A percentile compares a stretch with the other conserved stretches of the same genome.
Conservation (phyloP, 305 asterid species). For the Fraxinus nigra region DNA sequence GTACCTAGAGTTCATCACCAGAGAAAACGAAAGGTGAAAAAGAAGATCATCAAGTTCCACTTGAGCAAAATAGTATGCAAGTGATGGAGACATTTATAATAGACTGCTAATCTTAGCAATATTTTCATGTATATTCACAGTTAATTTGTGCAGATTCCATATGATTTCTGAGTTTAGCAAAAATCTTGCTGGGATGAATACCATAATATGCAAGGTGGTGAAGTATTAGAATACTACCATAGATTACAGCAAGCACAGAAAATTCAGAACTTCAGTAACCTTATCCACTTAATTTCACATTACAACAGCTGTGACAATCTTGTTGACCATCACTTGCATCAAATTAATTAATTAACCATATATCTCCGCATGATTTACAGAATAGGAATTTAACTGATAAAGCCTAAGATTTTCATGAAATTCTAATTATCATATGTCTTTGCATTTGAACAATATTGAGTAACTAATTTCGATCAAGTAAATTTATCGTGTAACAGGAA, state of each 20-base stretch:
- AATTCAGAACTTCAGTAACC: neutral
- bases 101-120: neutral
- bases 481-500: neutral
- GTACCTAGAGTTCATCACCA: conserved; percentile 44
- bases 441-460: neutral
- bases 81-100: neutral
- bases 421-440: neutral
- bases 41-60: conserved; percentile 12
- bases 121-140: neutral
- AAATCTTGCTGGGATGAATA: neutral
- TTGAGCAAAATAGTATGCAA: neutral
- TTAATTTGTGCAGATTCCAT: neutral
- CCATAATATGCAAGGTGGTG: neutral
- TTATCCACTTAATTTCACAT: neutral
- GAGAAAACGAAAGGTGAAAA: neutral
- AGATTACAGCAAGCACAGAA: neutral
- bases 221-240: neutral
- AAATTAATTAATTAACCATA: neutral
- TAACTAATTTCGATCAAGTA: neutral
- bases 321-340: neutral
- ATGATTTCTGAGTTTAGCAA: neutral
- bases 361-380: neutral
- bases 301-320: neutral
- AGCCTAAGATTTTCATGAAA: neutral
- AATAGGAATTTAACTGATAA: neutral